These are phyloP conservation scores for Trichoderma gamsii DNA, from an alignment of 495 filamentous ascomycete genomes.

Conservation along the genomic window DNA sequence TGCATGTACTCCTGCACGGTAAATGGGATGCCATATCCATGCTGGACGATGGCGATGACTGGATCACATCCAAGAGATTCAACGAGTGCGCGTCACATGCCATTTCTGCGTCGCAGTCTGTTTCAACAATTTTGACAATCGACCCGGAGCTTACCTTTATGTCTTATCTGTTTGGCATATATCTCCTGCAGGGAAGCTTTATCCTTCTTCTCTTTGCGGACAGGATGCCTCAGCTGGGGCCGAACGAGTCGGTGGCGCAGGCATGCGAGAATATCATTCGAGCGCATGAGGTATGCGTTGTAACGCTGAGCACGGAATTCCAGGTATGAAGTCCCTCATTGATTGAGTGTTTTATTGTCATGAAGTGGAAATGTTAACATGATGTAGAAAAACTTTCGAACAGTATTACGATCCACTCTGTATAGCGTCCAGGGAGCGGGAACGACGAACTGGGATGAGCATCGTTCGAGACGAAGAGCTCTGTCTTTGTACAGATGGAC, in stretches of 20 bases:
- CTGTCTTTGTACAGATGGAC: slow-evolving; percentile 69
- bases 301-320: slow-evolving; percentile 55
- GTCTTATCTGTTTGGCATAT: slow-evolving; percentile 57
- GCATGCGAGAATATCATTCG: slow-evolving; percentile 55
- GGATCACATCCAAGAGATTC: slow-evolving; percentile 51
- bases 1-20: slow-evolving; percentile 51
- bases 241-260: slow-evolving; percentile 44
- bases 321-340: no score
- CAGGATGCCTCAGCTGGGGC: slow-evolving; percentile 46
- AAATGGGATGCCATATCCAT: slow-evolving; percentile 56
- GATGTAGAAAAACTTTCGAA: slow-evolving; percentile 64
- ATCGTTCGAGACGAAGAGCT: slow-evolving; percentile 61
- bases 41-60: slow-evolving; percentile 52
- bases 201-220: slow-evolving; percentile 52
- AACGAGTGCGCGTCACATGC: slow-evolving; percentile 48
- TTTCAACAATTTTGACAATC: slow-evolving; percentile 46
- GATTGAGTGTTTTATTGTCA: no score
- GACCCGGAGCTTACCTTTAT: slow-evolving; percentile 56
- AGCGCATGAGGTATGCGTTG: slow-evolving; percentile 55
- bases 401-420: slow-evolving; percentile 70
- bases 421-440: slow-evolving; percentile 63
- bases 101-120: slow-evolving; percentile 47
- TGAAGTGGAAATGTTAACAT: background rate
- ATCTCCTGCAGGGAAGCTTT: slow-evolving; percentile 54
- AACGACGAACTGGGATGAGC: slow-evolving; percentile 63